Percentiles rank a stretch among this genome's conserved stretches.
Evolutionary conservation across 2,329 filamentous ascomycete genomes (phyloP).

Genomic region (Arthrobotrys pseudoclavata): DNA sequence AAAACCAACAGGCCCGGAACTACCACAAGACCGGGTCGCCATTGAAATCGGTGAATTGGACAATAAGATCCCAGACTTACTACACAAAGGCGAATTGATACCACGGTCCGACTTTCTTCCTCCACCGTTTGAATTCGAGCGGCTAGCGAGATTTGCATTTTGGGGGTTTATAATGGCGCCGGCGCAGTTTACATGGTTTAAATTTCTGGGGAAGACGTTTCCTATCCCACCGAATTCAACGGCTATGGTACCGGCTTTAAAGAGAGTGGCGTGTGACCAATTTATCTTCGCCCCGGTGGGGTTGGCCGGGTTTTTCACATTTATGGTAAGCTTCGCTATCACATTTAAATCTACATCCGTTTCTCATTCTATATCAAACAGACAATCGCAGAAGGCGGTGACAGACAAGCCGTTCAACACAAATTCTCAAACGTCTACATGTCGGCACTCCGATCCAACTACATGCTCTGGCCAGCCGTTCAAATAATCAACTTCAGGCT

Average conservation of each 20-base stretch:
- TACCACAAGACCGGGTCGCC: slow-evolving; percentile 78
- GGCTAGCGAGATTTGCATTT: slow-evolving; percentile 93
- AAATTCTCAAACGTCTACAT: slow-evolving; percentile 96
- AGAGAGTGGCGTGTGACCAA: slow-evolving; percentile 93
- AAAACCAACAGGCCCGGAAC: slow-evolving; percentile 73
- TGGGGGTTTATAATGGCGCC: slow-evolving; percentile 94
- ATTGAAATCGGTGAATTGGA: slow-evolving; percentile 92
- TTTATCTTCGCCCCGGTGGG: slow-evolving; percentile 91
- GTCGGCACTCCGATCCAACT: slow-evolving; percentile 95
- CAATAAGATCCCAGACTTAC: slow-evolving; percentile 79
- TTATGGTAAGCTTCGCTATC: slow-evolving; percentile 73
- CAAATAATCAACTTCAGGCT: slow-evolving; percentile 97
- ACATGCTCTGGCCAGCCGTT: slow-evolving; percentile 91
- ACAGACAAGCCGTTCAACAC: slow-evolving; percentile 79
- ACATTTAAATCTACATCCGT: background rate
- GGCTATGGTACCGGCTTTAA: slow-evolving; percentile 82
- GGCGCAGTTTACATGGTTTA: slow-evolving; percentile 95
- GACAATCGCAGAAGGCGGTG: slow-evolving; percentile 91
- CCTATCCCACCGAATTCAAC: slow-evolving; percentile 75
- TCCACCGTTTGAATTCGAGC: slow-evolving; percentile 94
- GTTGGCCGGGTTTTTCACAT: slow-evolving; percentile 90
- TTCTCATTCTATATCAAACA: slow-evolving; percentile 9
- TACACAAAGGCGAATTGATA: slow-evolving; percentile 75
- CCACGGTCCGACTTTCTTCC: slow-evolving; percentile 75
- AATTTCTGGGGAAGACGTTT: slow-evolving; percentile 83